Percentiles rank a stretch among this genome's conserved stretches.
Conservation (phyloP, 768 basidiomycete genomes). For the Suillus subaureus region DNA sequence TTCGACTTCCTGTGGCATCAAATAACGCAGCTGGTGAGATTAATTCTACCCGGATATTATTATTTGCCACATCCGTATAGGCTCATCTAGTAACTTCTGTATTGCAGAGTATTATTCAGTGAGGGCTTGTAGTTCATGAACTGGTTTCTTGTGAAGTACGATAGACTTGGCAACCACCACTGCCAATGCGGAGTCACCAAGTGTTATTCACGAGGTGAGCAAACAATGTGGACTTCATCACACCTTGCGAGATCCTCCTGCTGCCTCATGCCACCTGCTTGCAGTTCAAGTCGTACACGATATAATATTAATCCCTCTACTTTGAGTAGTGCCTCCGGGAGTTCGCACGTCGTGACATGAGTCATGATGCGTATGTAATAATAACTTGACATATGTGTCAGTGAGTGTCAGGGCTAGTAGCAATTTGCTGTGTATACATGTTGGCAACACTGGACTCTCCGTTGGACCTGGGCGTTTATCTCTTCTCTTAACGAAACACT, state of each 20-base stretch:
- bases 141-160: not conserved
- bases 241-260: not conserved
- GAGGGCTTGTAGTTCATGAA: not conserved
- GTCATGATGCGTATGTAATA: not conserved
- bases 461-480: conserved; percentile 4
- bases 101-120: not conserved
- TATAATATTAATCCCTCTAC: not conserved
- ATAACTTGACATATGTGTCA: not conserved
- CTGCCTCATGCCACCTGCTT: not conserved
- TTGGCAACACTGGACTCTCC: not conserved
- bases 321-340: not conserved
- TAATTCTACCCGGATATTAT: not conserved
- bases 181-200: not conserved
- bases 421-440: conserved; percentile 2
- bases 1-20: not conserved
- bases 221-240: too few relatives aligned
- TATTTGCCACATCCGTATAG: not conserved
- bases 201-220: not conserved
- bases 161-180: not conserved
- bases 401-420: not conserved
- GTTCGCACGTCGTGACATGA: not conserved
- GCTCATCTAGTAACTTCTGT: not conserved
- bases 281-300: not conserved
- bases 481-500: conserved; percentile 7
- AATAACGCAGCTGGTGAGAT: not conserved